Conservation (phyloP, 2,329 filamentous ascomycete species). For the Exophiala sp. region DNA sequence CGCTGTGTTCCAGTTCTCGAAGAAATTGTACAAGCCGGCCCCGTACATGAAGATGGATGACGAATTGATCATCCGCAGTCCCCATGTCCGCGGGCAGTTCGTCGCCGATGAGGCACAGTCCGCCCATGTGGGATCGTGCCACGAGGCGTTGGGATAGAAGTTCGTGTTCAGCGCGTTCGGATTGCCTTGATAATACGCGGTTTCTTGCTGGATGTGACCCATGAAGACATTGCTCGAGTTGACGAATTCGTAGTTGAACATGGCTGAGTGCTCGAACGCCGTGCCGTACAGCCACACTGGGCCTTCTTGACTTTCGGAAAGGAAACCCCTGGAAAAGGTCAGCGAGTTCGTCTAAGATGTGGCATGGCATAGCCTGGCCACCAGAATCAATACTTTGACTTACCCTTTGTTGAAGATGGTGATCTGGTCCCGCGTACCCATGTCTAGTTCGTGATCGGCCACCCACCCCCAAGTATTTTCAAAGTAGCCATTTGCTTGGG, state of each 20-base stretch:
- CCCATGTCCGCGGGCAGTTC: constrained; percentile 54
- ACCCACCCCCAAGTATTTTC: constrained; percentile 36
- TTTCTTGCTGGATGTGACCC: constrained; percentile 66
- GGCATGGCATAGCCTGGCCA: neutral
- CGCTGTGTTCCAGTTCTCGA: constrained; percentile 47
- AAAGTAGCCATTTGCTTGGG: constrained; percentile 44
- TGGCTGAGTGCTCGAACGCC: constrained; percentile 60
- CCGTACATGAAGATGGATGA: constrained; percentile 59
- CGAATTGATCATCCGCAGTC: constrained; percentile 58
- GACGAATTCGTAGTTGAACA: constrained; percentile 69
- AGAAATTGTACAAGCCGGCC: constrained; percentile 63
- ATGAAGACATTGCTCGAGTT: constrained; percentile 60
- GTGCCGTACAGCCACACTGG: constrained; percentile 63
- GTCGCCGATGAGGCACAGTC: constrained; percentile 35
- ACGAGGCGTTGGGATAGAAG: constrained; percentile 46
- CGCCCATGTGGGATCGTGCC: constrained; percentile 52
- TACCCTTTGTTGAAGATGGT: constrained; percentile 56
- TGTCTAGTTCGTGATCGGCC: constrained; percentile 35
- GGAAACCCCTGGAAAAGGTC: constrained; percentile 38
- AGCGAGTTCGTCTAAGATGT: neutral
- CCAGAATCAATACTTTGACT: constrained; percentile 30
- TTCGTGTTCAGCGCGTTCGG: constrained; percentile 55
- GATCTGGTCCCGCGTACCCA: constrained; percentile 53
- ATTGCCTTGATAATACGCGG: constrained; percentile 67
- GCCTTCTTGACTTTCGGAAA: constrained; percentile 34